Base-by-base conservation (phyloP, 2,329 filamentous ascomycete genomes). In the Fusarium avenaceum region DNA sequence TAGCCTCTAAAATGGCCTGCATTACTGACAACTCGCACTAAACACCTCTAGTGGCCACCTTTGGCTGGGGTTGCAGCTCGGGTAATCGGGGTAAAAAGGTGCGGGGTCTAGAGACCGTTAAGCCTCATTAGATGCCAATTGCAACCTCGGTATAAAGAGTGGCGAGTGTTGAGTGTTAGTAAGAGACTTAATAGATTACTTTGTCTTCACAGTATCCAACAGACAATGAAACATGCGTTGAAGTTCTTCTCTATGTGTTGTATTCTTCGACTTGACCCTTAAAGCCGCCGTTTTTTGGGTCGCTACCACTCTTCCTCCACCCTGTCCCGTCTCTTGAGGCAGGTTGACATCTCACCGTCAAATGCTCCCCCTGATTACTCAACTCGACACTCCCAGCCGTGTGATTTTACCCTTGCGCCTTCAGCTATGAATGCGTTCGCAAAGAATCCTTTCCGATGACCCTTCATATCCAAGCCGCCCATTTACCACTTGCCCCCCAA, bases 81-180 rank as follows among this genome's bases (percentile, higher is more conserved):
- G 72, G 52, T 47, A 53, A 60, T 74, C 72, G 72, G 72, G 71
- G 55, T 57, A 74, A 70, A 65, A 57, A 30, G 45, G 53, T 73
- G 71, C 72, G 72, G 71, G 66, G 69, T 53, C 53, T 24, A 38
- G 57, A 30, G 43, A 8, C 50, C 35, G 46, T 58, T 30, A 42
- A 20, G 43, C 30, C 53, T 65, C 26, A 49, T 48, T 65, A 35
- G 49, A 43, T 57, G 35, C 35, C 19, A 19, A 50, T 28, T 26
- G 43, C 38, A 44, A 57, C 60, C 61, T 74, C 72, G 72, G 72
- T 33, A 56, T 69, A 59, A 66, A 66, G 53, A 32, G 49, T 32
- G 26, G 62, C 66, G 52, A 70, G 26, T 32, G 30, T 35, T 14
- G 52, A 70, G 26, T 32, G 30, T 35, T 15, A 48, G 22, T 7